phyloP scores from a whole-genome alignment of 768 basidiomycete species.

The Boletus eberwhitei region DNA sequence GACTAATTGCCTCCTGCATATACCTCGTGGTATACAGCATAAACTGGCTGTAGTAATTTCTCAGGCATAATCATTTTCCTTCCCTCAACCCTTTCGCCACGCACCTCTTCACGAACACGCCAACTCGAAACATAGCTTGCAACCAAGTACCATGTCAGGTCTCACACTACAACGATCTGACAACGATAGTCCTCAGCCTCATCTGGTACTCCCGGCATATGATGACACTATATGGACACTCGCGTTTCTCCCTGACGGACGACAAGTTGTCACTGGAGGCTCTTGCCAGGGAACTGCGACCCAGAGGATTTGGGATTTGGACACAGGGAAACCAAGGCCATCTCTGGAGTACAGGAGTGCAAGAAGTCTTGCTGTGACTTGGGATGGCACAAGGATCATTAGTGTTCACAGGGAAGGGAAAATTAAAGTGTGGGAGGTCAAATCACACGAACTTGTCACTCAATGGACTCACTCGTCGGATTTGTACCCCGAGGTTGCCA shows the following conservation, averaged over 20 bases:
- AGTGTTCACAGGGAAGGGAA: not conserved
- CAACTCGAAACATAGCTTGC: not conserved
- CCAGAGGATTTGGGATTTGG: not conserved
- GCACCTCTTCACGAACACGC: not conserved
- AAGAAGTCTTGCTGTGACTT: not conserved
- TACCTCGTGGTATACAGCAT: not conserved
- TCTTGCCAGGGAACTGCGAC: not conserved
- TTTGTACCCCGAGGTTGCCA: rapidly evolving
- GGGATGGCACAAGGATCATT: constrained; percentile 1
- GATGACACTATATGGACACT: not conserved
- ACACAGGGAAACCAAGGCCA: not conserved
- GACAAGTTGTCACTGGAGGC: not conserved
- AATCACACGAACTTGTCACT: not conserved
- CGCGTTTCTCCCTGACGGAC: constrained; percentile 6
- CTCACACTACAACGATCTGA: not conserved
- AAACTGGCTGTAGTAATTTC: not conserved
- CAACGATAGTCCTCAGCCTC: not conserved
- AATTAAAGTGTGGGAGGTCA: constrained; percentile 1
- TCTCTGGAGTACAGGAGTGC: not conserved
- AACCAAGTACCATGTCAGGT: not conserved
- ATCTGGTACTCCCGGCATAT: not conserved
- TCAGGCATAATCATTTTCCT: no score
- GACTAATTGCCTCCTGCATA: no score
- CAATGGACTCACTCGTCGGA: not conserved
- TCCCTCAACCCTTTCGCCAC: not conserved